phyloP scores from a whole-genome alignment of 305 asterid species.

The Galium porrigens region DNA sequence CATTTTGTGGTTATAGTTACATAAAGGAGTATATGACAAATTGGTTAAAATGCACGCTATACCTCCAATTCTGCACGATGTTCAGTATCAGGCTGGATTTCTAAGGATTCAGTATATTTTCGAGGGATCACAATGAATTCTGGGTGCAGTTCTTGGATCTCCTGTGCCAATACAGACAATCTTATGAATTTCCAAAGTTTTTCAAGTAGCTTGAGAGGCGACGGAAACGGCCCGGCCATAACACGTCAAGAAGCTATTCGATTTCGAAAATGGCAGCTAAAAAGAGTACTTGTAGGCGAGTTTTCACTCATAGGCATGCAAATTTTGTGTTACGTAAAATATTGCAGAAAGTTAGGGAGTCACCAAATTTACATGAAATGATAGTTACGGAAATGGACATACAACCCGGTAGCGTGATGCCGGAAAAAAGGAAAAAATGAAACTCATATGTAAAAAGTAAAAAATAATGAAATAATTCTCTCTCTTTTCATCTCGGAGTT shows the following conservation, averaged over 20 bases:
- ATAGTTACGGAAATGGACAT: background rate
- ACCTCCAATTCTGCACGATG: background rate
- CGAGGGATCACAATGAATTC: constrained; percentile 10
- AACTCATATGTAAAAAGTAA: background rate
- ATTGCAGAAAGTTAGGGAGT: background rate
- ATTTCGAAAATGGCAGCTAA: background rate
- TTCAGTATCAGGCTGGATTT: background rate
- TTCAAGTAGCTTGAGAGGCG: constrained; percentile 11
- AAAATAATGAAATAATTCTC: background rate
- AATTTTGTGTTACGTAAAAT: constrained; percentile 7
- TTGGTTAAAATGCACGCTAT: too few relatives aligned
- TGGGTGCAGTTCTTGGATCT: constrained; percentile 22
- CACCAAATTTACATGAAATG: constrained; percentile 7
- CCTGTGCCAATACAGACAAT: constrained; percentile 17
- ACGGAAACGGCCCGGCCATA: constrained; percentile 12
- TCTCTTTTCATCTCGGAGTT: background rate
- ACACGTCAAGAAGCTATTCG: background rate
- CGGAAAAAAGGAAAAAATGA: background rate
- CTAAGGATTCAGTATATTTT: background rate
- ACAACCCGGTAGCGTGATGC: background rate
- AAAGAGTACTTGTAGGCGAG: background rate
- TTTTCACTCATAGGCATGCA: constrained; percentile 3
- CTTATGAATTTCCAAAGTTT: constrained; percentile 17
- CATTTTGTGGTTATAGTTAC: too few relatives aligned
- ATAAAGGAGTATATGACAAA: too few relatives aligned